Evolutionary conservation across 805 yeast species (phyloP).

Genomic region (Monosporozyma solicola): DNA sequence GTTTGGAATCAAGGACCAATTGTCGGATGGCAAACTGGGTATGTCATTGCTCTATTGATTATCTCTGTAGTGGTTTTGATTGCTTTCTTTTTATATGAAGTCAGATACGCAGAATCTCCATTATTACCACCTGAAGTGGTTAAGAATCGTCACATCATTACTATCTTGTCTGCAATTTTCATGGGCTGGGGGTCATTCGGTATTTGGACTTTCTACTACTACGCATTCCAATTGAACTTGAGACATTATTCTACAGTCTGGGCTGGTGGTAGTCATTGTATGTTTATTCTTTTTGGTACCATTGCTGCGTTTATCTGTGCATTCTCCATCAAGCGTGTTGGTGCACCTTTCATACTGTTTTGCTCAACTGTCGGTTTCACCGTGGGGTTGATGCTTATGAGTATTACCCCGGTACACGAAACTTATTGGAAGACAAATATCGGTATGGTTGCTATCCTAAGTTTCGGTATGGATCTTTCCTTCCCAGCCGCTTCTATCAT

Average conservation of each 20-base stretch:
- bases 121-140: conserved; percentile 45
- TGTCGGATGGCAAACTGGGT: conserved; percentile 57
- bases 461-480: conserved; percentile 72
- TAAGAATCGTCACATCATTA: conserved; percentile 34
- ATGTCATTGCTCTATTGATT: conserved; percentile 47
- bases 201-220: conserved; percentile 59
- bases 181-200: conserved; percentile 78
- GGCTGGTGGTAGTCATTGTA: conserved; percentile 37
- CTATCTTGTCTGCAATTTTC: conserved; percentile 43
- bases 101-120: conserved; percentile 38
- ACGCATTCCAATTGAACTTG: conserved; percentile 42
- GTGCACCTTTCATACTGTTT: conserved; percentile 44
- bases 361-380: conserved; percentile 46
- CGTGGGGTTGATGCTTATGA: conserved; percentile 44
- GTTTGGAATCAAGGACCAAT: conserved; percentile 71
- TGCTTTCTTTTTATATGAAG: conserved; percentile 43
- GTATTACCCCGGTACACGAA: conserved; percentile 50
- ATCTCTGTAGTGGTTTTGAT: conserved; percentile 39
- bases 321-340: conserved; percentile 35
- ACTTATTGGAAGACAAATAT: conserved; percentile 50
- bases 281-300: conserved; percentile 46
- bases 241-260: conserved; percentile 40
- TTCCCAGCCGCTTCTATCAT: conserved; percentile 68
- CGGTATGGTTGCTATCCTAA: conserved; percentile 46
- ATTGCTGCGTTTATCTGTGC: conserved; percentile 48